Evolutionary conservation across 441 rosid species (phyloP), one percentile per base, ranked within the genome.

Genomic region (Aquilaria agallochum): DNA sequence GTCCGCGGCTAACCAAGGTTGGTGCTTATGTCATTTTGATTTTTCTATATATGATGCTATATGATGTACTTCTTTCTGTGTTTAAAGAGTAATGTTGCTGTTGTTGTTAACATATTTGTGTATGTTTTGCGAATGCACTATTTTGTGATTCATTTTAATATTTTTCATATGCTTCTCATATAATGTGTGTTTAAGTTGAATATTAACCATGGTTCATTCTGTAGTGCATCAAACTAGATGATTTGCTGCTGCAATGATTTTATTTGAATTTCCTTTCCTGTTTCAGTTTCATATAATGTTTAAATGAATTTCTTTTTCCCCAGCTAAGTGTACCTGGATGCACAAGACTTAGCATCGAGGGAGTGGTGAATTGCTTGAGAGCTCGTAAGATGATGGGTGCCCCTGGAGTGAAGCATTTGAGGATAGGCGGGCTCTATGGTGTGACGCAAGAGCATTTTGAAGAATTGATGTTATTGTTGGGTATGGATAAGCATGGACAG

Each of bases 241-340:
- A 8, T 36, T 36, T 36, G 7, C 7, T 36, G 3, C 42, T 36
- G 6, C 42, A 36, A 8, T 36, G 42, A 36, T 36, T 36, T 3
- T 5, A 8, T 36, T 36, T 36, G 1, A 36, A 36, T 36, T 1
- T 36, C 1, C 42, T 36, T 36, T 36, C 42, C 7, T 36, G 5
- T 36, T 36, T 36, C 42, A 36, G 42, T 55, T 55, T 53, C 31
- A 50, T 33, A 32, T 67, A 13, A 53, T 57, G 53, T n/a, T 45
- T 59, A 63, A 47, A 66, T 65, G 59, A 68, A 50, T 33, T 5
- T 47, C 56, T n/a, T 49, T 60, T 15, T 71, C 53, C 49, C 75
- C 83, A 95, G 99, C 72, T 95, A 66, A 78, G 89, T 68, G 91
- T 95, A 54, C 88, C 98, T 69, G 99, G 93, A 64, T 95, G 98